A percentile compares a stretch with the other conserved stretches of the same genome.
phyloP scores from a whole-genome alignment of 257 asterid species.

The Thymus mandschuricus region DNA sequence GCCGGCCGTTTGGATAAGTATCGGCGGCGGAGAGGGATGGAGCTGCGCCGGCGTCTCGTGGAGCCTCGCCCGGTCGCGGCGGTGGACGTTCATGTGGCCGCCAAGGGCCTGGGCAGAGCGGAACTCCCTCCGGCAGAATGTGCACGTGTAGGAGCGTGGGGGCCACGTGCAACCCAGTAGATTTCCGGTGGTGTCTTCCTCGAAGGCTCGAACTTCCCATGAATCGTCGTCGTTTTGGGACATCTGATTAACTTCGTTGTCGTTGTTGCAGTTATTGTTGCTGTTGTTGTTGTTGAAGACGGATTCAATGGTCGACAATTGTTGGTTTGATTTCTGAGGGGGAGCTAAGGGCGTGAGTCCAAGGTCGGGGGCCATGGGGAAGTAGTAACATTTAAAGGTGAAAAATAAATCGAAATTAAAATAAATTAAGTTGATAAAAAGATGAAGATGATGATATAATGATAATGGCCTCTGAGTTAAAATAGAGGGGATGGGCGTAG shows the following conservation, averaged over 20 bases:
- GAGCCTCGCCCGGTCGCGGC: constrained; percentile 67
- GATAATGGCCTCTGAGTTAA: constrained; percentile 27
- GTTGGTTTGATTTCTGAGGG: constrained; percentile 25
- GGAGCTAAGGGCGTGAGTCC: constrained; percentile 32
- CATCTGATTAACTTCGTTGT: too few relatives aligned
- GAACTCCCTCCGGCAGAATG: constrained; percentile 68
- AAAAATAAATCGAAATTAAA: background rate
- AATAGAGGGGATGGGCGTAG: constrained; percentile 57
- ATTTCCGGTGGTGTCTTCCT: constrained; percentile 56
- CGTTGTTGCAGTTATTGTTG: constrained; percentile 9
- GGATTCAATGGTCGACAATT: background rate
- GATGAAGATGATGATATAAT: background rate
- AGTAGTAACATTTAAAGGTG: constrained; percentile 37
- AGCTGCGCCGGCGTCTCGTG: constrained; percentile 35
- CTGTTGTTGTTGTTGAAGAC: constrained; percentile 42
- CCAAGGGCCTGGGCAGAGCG: constrained; percentile 83
- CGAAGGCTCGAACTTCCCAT: constrained; percentile 70
- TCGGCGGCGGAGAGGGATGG: constrained; percentile 12
- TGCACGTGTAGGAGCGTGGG: constrained; percentile 66
- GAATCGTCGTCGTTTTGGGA: constrained; percentile 47
- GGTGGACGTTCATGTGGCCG: constrained; percentile 86
- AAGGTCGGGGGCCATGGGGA: constrained; percentile 45
- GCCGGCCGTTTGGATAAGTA: constrained; percentile 38
- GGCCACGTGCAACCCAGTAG: constrained; percentile 73
- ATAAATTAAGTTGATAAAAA: constrained; percentile 17